Conservation (phyloP, 1,284 basidiomycete species). For the Ganoderma resinaceum region DNA sequence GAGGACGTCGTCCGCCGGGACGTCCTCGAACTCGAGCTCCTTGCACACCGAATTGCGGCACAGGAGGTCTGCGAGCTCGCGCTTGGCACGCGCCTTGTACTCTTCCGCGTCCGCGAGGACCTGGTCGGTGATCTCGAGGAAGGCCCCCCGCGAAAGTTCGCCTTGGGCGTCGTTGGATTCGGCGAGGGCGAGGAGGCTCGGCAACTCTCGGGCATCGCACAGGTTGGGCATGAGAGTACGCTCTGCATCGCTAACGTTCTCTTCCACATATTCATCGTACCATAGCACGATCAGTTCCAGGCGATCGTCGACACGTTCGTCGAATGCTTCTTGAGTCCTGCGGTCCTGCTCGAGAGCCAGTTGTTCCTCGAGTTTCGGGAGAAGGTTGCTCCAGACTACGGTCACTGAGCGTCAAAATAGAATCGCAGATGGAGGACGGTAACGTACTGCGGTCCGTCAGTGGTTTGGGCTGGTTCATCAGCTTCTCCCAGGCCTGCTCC, state of each 20-base stretch:
- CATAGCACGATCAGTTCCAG: neutral
- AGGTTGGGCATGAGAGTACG: slow-evolving; percentile 15
- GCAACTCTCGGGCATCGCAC: slow-evolving; percentile 8
- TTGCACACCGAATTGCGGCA: neutral
- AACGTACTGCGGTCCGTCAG: slow-evolving; percentile 20
- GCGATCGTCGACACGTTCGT: neutral
- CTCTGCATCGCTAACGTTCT: neutral
- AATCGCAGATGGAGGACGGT: neutral
- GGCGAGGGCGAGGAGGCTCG: slow-evolving; percentile 11
- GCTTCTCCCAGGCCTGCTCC: neutral
- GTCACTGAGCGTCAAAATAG: no score
- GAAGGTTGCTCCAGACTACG: slow-evolving; percentile 22
- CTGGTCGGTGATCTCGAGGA: neutral
- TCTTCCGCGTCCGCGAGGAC: slow-evolving; percentile 6
- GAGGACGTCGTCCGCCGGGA: slow-evolving; percentile 13
- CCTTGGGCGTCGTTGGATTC: slow-evolving; percentile 11
- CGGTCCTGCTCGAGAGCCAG: slow-evolving; percentile 6
- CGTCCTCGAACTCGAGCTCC: neutral
- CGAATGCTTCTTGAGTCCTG: neutral
- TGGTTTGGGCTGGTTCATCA: neutral
- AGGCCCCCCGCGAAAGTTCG: slow-evolving; percentile 5
- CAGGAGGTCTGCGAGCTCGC: neutral
- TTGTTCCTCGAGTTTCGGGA: slow-evolving; percentile 17
- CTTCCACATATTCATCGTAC: slow-evolving; percentile 6
- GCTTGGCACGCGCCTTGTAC: slow-evolving; percentile 7